Evolutionary conservation across 108 stramenopile species (phyloP).

Genomic region (Skeletonema marinoi): DNA sequence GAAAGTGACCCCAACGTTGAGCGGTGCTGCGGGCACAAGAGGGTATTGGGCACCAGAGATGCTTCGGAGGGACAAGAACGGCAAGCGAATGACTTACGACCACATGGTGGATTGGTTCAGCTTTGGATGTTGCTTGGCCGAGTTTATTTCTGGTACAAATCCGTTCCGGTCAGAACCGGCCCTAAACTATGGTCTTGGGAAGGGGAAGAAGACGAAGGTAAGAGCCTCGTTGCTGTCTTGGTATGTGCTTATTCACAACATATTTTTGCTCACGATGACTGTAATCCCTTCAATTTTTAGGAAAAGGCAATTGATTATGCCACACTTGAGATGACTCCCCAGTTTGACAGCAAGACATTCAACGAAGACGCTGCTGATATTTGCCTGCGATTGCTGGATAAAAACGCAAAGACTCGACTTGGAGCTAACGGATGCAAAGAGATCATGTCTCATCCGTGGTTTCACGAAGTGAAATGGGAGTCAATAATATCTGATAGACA

Average conservation of each 20-base stretch:
- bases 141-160: conserved; percentile 91
- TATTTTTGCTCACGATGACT: not conserved
- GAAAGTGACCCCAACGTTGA: conserved; percentile 81
- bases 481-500: conserved; percentile 69
- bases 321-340: conserved; percentile 90
- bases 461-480: conserved; percentile 85
- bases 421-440: conserved; percentile 86
- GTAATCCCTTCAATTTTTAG: conserved; percentile 21
- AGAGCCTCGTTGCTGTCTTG: conserved; percentile 2
- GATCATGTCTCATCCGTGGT: conserved; percentile 95
- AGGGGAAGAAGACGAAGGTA: conserved; percentile 81
- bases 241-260: not conserved
- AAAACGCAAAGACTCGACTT: conserved; percentile 80
- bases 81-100: conserved; percentile 83
- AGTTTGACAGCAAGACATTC: conserved; percentile 67
- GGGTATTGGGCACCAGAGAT: conserved; percentile 98
- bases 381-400: conserved; percentile 76
- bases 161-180: conserved; percentile 93
- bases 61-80: conserved; percentile 81
- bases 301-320: conserved; percentile 88
- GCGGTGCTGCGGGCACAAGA: conserved; percentile 87
- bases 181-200: conserved; percentile 78
- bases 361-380: conserved; percentile 80
- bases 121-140: conserved; percentile 92
- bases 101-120: conserved; percentile 95